phyloP scores from a whole-genome alignment of 2,329 filamentous ascomycete species.

The Trichoderma cornu-damae region DNA sequence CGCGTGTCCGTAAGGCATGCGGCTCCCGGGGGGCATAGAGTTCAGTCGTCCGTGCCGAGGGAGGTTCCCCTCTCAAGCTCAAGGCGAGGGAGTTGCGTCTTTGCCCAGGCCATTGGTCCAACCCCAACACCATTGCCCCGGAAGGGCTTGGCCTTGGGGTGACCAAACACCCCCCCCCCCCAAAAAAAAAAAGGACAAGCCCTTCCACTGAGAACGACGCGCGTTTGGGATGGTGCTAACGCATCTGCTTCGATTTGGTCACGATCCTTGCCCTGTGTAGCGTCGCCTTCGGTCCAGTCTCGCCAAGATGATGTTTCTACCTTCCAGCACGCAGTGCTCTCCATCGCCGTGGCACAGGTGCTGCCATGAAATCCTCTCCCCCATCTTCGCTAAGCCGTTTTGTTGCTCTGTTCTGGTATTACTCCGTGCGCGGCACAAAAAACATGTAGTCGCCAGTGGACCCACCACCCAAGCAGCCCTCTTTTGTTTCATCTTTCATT shows the following conservation, averaged over 20 bases:
- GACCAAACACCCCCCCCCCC: slow-evolving; percentile 10
- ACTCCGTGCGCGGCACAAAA: background rate
- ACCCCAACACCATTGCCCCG: slow-evolving; percentile 11
- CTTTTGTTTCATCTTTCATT: too few relatives aligned
- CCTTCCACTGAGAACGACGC: slow-evolving; percentile 6
- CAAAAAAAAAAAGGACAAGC: too few relatives aligned
- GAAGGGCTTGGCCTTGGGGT: background rate
- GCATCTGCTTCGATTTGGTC: slow-evolving; percentile 14
- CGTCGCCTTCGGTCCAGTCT: slow-evolving; percentile 2
- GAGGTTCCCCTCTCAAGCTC: slow-evolving; percentile 14
- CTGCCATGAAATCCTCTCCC: background rate
- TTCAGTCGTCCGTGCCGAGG: slow-evolving; percentile 7
- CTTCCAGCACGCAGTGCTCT: background rate
- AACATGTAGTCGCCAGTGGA: too few relatives aligned
- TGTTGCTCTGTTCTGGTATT: background rate
- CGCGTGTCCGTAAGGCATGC: background rate
- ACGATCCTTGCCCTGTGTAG: slow-evolving; percentile 16
- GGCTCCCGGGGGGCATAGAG: background rate
- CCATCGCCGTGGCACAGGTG: background rate
- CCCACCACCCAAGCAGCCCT: too few relatives aligned
- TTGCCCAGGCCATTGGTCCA: slow-evolving; percentile 9
- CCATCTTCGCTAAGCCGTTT: background rate
- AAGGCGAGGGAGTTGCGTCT: background rate
- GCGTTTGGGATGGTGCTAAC: slow-evolving; percentile 11
- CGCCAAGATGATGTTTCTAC: background rate